A percentile compares a stretch with the other conserved stretches of the same genome.
phyloP scores from a whole-genome alignment of 305 asterid species.

The Fraxinus greggii region DNA sequence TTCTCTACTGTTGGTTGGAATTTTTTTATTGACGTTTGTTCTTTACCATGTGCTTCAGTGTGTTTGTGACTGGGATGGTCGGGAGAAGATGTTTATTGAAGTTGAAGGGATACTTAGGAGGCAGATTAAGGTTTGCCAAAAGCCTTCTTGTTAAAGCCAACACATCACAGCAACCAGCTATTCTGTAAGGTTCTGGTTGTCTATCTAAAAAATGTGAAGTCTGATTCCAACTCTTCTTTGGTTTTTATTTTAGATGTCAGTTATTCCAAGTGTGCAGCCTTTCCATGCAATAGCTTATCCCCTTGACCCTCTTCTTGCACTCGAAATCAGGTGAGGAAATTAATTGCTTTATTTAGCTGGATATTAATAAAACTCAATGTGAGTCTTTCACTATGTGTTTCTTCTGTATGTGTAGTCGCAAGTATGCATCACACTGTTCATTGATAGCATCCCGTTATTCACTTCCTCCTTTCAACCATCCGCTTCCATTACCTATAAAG shows the following conservation, averaged over 20 bases:
- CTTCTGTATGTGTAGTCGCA: constrained; percentile 53
- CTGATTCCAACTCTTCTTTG: constrained; percentile 20
- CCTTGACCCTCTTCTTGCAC: constrained; percentile 90
- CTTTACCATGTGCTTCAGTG: constrained; percentile 51
- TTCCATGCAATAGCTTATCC: constrained; percentile 99
- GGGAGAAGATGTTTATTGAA: constrained; percentile 86
- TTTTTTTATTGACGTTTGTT: constrained; percentile 3
- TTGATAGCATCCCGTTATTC: constrained; percentile 88
- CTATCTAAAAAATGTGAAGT: constrained; percentile 4
- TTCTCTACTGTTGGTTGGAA: constrained; percentile 12
- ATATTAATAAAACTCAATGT: neutral
- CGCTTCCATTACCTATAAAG: constrained; percentile 65
- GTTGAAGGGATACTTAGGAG: constrained; percentile 89
- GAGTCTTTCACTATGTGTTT: constrained; percentile 11
- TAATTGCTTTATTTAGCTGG: neutral
- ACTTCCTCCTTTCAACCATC: constrained; percentile 83
- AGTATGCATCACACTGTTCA: constrained; percentile 91
- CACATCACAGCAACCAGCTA: constrained; percentile 7
- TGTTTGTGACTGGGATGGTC: constrained; percentile 95
- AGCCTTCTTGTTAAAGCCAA: constrained; percentile 13
- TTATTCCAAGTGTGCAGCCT: constrained; percentile 98
- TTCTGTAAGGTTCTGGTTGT: constrained; percentile 9
- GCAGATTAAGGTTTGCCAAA: constrained; percentile 75
- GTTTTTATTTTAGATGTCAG: constrained; percentile 55
- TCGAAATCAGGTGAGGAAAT: constrained; percentile 75